Evolutionary conservation across 1,284 basidiomycete species (phyloP), one percentile per base, ranked within the genome.

Genomic region (Rhodotorula sp.): DNA sequence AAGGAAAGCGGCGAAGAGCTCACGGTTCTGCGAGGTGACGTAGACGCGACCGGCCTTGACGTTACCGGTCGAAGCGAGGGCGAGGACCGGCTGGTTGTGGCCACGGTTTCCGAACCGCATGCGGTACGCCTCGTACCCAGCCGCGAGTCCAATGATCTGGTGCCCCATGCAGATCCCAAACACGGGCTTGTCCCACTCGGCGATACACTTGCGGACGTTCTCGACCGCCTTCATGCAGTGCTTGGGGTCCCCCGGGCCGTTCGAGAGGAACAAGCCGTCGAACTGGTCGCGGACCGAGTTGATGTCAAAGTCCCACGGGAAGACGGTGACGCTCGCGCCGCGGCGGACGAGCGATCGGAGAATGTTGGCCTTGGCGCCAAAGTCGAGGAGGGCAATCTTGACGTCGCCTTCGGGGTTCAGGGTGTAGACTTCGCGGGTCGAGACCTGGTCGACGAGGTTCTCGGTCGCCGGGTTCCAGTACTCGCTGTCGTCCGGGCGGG

Each of bases 121-220:
- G 48, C 94, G 87, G 82, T 98, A 98, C 12, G 95, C 93, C 79
- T 97, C 93, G 72, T 98, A 84, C 58, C 97, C 97, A 29, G 94
- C 95, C 23, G 96, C 96, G 84, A 99, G 91, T 62, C 97, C 96
- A 78, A 99, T 92, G 78, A 99, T 87, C 82, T 97, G 94, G 81
- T 97, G 92, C 61, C 94, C 97, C 97, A 99, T 99, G 84, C 96
- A 99, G 80, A 99, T 97, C 70, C 96, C 97, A 79, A 99, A 99
- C 65, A 99, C 87, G 31, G 96, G 96, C 80, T 89, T 91, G 82
- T 90, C 84, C 93, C 95, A 98, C 81, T 96, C 91, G 63, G 87
- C 80, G 67, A 98, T 84, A 23, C 92, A 93, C 78, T 86, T 86
- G 77, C 92, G 87, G 69, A 97, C 87, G 72, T 91, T 88, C 74